Base-by-base conservation (phyloP, 129 eudicot species). In the Flaveria robusta region DNA sequence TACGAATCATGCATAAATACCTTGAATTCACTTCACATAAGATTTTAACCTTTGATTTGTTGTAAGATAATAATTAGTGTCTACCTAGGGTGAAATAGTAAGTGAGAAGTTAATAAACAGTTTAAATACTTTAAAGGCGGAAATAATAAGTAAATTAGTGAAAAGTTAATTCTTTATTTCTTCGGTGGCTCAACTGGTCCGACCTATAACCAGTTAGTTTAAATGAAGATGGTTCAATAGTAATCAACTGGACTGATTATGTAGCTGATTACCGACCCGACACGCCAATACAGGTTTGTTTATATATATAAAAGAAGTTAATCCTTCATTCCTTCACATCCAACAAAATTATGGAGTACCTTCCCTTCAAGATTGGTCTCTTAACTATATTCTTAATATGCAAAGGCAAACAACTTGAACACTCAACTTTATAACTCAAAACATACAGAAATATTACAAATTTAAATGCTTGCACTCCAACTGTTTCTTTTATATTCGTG, bases 301-400 rank as follows among this genome's bases (percentile, higher is more conserved):
- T 29, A 9, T 50, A 18, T 7, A n/a, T 51, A 71, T 71, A 71
- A 26, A 71, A 13, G 12, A 29, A 1, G 1, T 2, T 23, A 60
- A 60, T 4, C 67, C 67, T 71, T 71, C 34, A 26, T 22, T 12
- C 19, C 41, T 71, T 70, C 18, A 1, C 63, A 50, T 9, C n/a
- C 11, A 15, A 70, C 27, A 27, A 29, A 50, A 7, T 50, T 16
- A 62, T 74, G 51, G 23, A 31, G 50, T 46, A 63, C 34, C 39
- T 47, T 45, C 19, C 13, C 16, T n/a, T 75, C 20, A 75, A 47
- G 62, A 75, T 75, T 63, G 64, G 37, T n/a, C 29, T 63, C 49
- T 29, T 75, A 50, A 49, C 62, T 4, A 62, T 64, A 72, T 27
- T 64, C 63, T 64, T 75, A 20, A n/a, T 64, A 19, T 43, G 14